Percentiles rank a stretch among this genome's conserved stretches.
Evolutionary conservation across 2,329 filamentous ascomycete species (phyloP).

Genomic region (Pestalotiopsis sp.): DNA sequence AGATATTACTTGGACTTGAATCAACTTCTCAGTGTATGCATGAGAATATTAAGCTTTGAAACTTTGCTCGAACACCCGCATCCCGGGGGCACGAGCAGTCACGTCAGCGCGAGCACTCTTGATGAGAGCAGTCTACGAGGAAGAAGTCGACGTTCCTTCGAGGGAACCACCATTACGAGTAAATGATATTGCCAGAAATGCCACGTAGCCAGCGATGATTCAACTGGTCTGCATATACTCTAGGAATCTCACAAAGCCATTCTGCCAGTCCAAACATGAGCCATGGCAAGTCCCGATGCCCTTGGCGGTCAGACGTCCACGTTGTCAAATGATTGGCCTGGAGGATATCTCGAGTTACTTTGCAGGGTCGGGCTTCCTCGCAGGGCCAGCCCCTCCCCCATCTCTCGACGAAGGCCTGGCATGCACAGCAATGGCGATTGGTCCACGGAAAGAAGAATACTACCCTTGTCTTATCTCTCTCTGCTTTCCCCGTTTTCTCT

Average conservation of each 20-base stretch:
- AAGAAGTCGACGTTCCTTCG: too few relatives aligned
- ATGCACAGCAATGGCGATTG: neutral
- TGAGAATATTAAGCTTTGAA: too few relatives aligned
- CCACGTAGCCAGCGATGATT: neutral
- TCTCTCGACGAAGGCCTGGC: neutral
- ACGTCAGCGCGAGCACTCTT: too few relatives aligned
- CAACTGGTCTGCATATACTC: neutral
- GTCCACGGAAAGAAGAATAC: neutral
- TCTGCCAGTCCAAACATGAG: neutral
- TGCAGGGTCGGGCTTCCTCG: neutral
- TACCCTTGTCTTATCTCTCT: constrained; percentile 1
- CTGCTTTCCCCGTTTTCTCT: neutral
- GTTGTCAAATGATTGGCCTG: constrained; percentile 12
- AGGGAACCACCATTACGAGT: too few relatives aligned
- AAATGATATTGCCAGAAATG: neutral
- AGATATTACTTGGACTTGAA: too few relatives aligned
- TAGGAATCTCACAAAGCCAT: neutral
- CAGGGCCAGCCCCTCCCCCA: neutral
- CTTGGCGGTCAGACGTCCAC: neutral
- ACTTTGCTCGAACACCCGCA: too few relatives aligned
- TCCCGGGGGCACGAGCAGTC: too few relatives aligned
- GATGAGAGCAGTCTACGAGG: too few relatives aligned
- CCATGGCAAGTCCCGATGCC: neutral
- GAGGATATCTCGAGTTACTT: neutral
- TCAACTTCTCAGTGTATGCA: too few relatives aligned